phyloP scores from a whole-genome alignment of 306 rosid genomes.

The Oemleria cerasiformis region DNA sequence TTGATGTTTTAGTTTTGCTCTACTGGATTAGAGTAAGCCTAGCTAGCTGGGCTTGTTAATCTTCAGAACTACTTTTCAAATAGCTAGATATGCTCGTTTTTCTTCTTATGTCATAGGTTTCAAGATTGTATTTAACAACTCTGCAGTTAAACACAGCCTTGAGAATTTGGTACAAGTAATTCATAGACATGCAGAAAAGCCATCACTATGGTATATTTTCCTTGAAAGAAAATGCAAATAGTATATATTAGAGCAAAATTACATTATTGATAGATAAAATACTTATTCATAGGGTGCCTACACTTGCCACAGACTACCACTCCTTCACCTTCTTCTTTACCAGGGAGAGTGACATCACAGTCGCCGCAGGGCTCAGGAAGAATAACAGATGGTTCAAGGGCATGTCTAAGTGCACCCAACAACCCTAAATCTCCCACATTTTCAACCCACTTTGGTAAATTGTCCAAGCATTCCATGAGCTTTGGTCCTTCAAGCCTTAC shows the following conservation, averaged over 20 bases:
- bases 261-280: slow-evolving; percentile 31
- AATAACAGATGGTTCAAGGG: slow-evolving; percentile 25
- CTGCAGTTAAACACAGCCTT: too few species aligned
- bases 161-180: too few species aligned
- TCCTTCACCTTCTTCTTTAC: slow-evolving; percentile 25
- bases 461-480: slow-evolving; percentile 34
- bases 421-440: slow-evolving; percentile 32
- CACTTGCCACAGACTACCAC: slow-evolving; percentile 44
- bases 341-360: slow-evolving; percentile 26
- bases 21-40: too few species aligned
- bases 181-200: background rate
- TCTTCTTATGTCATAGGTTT: too few species aligned
- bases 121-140: too few species aligned
- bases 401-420: slow-evolving; percentile 28
- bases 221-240: background rate
- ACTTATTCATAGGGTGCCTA: slow-evolving; percentile 48
- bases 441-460: slow-evolving; percentile 24
- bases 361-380: slow-evolving; percentile 36
- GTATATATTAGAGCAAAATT: background rate
- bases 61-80: too few species aligned
- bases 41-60: too few species aligned
- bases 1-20: too few species aligned
- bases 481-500: slow-evolving; percentile 40
- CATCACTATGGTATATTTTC: background rate
- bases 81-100: too few species aligned